Conservation (phyloP, 2,329 filamentous ascomycete genomes). For the Escovopsis sp. region DNA sequence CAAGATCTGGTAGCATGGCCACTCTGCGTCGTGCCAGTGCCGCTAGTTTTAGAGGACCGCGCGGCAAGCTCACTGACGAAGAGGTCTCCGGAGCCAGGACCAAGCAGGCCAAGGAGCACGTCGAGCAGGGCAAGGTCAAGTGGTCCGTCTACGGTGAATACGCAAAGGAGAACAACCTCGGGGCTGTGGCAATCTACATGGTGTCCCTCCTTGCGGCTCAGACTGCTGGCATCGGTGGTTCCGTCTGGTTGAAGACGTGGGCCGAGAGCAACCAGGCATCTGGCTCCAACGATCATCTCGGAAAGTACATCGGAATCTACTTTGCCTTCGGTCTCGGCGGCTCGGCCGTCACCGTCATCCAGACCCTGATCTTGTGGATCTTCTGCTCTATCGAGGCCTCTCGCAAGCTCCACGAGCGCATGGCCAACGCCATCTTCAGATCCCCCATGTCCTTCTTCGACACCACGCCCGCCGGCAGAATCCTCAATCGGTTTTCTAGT, state of each 20-base stretch:
- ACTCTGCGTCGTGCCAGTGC: constrained; percentile 84
- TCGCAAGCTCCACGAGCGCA: constrained; percentile 87
- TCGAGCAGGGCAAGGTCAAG: constrained; percentile 94
- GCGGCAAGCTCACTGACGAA: constrained; percentile 74
- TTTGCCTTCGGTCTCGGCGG: constrained; percentile 87
- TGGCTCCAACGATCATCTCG: constrained; percentile 59
- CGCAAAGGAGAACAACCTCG: constrained; percentile 82
- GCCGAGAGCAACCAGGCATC: constrained; percentile 59
- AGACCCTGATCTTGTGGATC: constrained; percentile 95
- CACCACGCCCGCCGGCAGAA: constrained; percentile 89
- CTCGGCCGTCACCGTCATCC: constrained; percentile 70
- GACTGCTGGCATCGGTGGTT: constrained; percentile 67
- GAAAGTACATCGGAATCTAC: constrained; percentile 89
- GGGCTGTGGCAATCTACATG: constrained; percentile 70
- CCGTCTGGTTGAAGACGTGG: constrained; percentile 90
- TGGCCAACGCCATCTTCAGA: constrained; percentile 94
- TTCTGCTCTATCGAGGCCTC: constrained; percentile 99
- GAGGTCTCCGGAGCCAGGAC: constrained; percentile 62
- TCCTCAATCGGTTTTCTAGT: constrained; percentile 87
- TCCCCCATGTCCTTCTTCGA: constrained; percentile 99
- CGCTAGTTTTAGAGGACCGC: constrained; percentile 74
- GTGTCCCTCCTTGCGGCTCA: constrained; percentile 66
- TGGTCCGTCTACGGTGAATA: constrained; percentile 89
- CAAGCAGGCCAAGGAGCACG: constrained; percentile 73
- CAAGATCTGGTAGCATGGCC: constrained; percentile 53